Evolutionary conservation across 257 asterid genomes (phyloP), one percentile per base, ranked within the genome.

Genomic region (Capsicum pubescens): DNA sequence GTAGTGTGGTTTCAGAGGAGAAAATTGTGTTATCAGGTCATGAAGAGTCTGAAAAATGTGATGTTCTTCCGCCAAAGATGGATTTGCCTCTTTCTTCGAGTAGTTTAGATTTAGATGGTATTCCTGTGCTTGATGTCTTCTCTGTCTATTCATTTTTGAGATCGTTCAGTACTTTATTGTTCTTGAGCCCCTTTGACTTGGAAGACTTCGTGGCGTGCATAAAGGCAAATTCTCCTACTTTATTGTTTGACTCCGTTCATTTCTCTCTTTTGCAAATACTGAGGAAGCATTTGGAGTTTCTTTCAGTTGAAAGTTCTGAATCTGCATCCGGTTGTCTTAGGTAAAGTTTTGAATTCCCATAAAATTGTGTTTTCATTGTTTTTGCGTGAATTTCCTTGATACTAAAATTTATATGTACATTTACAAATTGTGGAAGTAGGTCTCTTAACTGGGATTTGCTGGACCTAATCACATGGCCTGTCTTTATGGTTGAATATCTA

Each of bases 391-490:
- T 76, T 76, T 8, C 32, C 39, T 59, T 48, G 83, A 32, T 85
- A 69, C 87, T 86, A 85, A 87, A 55, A 58, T 58, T 85, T 84
- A 21, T 50, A 12, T 21, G 14, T 74, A 26, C 77, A 58, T 58
- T 64, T 87, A 85, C 54, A 67, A 69, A 82, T 85, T 81, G 52
- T 61, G 81, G 72, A 64, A 82, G 12, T 76, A 95, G 99, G 98
- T 91, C 93, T 79, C 97, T 95, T 82, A 90, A 97, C 79, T 95
- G 99, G 99, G 97, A 94, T 88, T 90, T 92, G 89, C 93, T 97
- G 81, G 99, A 97, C 89, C 83, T 92, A 90, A 92, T 95, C 74
- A 95, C 99, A 12, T 97, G 99, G 99, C 98, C 99, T 76, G 86
- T 95, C 85, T 97, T 88, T 91, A 84, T 91, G 91, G 90, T 91